Evolutionary conservation across 2,329 filamentous ascomycete genomes (phyloP).

Genomic region (Fusarium liriodendri): DNA sequence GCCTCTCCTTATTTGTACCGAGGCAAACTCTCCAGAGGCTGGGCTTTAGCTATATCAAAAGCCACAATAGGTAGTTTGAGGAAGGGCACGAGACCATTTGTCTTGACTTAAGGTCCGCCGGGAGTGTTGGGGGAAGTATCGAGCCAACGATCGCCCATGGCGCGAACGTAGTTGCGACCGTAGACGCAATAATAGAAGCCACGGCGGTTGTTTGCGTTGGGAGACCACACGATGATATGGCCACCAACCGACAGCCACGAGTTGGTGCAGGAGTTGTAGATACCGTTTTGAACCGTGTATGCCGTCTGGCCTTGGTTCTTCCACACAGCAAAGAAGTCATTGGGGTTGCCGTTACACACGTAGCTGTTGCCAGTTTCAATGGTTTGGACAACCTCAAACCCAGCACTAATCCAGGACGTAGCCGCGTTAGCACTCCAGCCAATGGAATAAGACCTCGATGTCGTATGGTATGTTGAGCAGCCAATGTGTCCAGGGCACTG

Average conservation of each 20-base stretch:
- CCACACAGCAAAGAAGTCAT: background rate
- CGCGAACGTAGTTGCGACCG: background rate
- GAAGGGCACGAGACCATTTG: background rate
- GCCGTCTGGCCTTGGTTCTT: background rate
- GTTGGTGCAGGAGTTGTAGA: background rate
- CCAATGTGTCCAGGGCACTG: background rate
- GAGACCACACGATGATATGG: background rate
- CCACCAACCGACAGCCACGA: background rate
- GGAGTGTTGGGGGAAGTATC: background rate
- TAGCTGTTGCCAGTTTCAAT: background rate
- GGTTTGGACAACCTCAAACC: background rate
- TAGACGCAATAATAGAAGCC: background rate
- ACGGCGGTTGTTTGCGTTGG: background rate
- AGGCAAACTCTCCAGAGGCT: too few species aligned
- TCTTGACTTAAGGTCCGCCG: background rate
- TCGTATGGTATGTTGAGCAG: background rate
- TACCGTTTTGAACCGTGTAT: background rate
- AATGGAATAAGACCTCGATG: background rate
- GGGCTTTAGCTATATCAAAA: too few species aligned
- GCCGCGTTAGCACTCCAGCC: background rate
- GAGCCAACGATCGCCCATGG: background rate
- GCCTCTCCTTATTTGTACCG: too few species aligned
- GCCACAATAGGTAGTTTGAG: too few species aligned
- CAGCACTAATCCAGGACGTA: background rate
- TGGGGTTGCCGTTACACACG: background rate